These are phyloP conservation scores for Laguncularia racemosa DNA, from an alignment of 345 rosid genomes.

Conservation along the genomic window DNA sequence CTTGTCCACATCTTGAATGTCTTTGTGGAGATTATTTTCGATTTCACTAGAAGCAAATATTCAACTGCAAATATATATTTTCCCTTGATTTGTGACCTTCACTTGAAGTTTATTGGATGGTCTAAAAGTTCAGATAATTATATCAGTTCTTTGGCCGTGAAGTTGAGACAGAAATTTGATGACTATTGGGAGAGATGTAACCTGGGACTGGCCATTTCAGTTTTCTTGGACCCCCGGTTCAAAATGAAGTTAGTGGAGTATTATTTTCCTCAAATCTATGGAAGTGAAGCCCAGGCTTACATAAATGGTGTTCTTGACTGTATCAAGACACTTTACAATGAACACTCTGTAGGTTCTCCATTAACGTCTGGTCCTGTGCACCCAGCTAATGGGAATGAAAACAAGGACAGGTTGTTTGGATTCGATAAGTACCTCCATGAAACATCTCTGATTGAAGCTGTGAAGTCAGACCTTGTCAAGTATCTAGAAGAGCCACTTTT, in stretches of 20 bases:
- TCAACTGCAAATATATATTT: constrained; percentile 57
- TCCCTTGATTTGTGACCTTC: constrained; percentile 58
- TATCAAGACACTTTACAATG: constrained; percentile 55
- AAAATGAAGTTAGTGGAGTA: constrained; percentile 78
- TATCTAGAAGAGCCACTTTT: constrained; percentile 81
- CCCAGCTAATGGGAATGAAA: constrained; percentile 18
- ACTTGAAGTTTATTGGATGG: constrained; percentile 65
- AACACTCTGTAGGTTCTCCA: constrained; percentile 59
- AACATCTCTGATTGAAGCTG: constrained; percentile 40
- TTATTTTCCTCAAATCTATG: constrained; percentile 61
- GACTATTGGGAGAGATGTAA: constrained; percentile 71
- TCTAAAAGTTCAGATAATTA: constrained; percentile 55
- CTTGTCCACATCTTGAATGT: constrained; percentile 44
- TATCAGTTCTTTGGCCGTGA: constrained; percentile 40
- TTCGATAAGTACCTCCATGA: constrained; percentile 64
- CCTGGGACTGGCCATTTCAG: constrained; percentile 59
- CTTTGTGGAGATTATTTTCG: constrained; percentile 48
- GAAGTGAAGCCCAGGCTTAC: constrained; percentile 37
- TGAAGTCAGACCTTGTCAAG: constrained; percentile 60
- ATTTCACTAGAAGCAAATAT: constrained; percentile 36
- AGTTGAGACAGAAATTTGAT: constrained; percentile 58
- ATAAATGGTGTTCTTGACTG: constrained; percentile 48
- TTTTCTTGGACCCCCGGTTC: constrained; percentile 76
- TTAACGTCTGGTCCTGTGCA: constrained; percentile 24
- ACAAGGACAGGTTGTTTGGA: constrained; percentile 48